Evolutionary conservation across 164 flowering plant species (phyloP), one percentile per base, ranked within the genome.

Genomic region (Paratinospora sagittata): DNA sequence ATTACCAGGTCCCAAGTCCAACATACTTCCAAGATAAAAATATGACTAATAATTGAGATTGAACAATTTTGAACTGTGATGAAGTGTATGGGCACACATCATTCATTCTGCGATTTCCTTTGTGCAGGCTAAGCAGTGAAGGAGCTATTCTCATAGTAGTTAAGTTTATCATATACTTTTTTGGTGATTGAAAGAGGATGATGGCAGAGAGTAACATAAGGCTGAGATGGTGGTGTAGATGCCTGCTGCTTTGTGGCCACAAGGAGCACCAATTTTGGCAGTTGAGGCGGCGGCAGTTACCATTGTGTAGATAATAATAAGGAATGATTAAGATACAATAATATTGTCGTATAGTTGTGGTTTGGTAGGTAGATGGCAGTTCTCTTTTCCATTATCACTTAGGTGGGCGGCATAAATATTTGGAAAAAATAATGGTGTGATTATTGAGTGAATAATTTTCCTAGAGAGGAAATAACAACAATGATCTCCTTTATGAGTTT

Each of bases 121-220:
- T 63, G 34, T 72, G 77, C 85, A 83, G 85, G 83, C 85, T 10
- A 83, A 83, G 70, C 82, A 75, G 79, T 83, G 67, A 78, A 74
- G 27, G 52, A 57, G 43, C 68, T 23, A 52, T 34, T 17, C 47
- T 17, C 8, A 65, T 7, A 27, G 10, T 4, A 33, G 9, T 34
- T 65, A 0, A 19, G 24, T 65, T 19, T 36, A 55, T 4, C 21
- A n/a, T n/a, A 2, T 21, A 12, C 6, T 36, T 14, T 65, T 11
- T 8, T 0, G 45, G 37, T 13, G 2, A 52, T 19, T n/a, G 39
- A 36, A 34, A 63, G 66, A 6, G 30, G 5, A 47, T 27, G 7
- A 47, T n/a, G 43, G 67, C 26, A 37, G 43, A 36, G 41, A 19
- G 34, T 64, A 64, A 19, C 21, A 14, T 36, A n/a, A n/a, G 67